A percentile compares a stretch with the other conserved stretches of the same genome.
Evolutionary conservation across 768 basidiomycete genomes (phyloP).

Genomic region (Podaxis sp.): DNA sequence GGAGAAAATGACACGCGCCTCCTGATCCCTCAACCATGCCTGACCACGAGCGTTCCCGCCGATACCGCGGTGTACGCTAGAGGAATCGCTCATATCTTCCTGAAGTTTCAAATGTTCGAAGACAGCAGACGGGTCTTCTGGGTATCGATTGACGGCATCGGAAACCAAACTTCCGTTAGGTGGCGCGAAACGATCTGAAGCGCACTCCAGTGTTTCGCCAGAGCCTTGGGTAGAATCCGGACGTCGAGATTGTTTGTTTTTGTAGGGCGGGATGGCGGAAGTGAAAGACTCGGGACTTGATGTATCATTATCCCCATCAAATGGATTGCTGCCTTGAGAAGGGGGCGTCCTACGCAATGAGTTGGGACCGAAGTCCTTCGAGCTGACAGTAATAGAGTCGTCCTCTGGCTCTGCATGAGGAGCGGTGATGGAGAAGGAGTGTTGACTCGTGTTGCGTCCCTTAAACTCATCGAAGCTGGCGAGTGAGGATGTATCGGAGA

Average conservation of each 20-base stretch:
- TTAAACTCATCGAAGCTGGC: slow-evolving; percentile 75
- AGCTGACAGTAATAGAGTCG: slow-evolving; percentile 75
- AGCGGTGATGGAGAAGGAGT: slow-evolving; percentile 49
- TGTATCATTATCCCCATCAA: slow-evolving; percentile 1
- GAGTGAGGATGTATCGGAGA: slow-evolving; percentile 86
- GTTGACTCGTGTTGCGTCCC: slow-evolving; percentile 57
- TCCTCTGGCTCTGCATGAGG: slow-evolving; percentile 57
- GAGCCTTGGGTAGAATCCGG: neutral
- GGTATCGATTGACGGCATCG: slow-evolving; percentile 29
- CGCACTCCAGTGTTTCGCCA: neutral
- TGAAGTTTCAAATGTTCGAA: slow-evolving; percentile 58
- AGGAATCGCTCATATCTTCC: slow-evolving; percentile 42
- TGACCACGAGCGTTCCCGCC: slow-evolving; percentile 67
- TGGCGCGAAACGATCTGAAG: neutral
- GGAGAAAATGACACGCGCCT: slow-evolving; percentile 58
- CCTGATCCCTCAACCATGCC: slow-evolving; percentile 85
- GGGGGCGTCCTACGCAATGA: slow-evolving; percentile 18
- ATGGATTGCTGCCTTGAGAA: slow-evolving; percentile 2
- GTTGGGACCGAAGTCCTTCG: slow-evolving; percentile 49
- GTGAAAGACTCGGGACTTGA: slow-evolving; percentile 14
- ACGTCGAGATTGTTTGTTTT: neutral
- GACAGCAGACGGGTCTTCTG: slow-evolving; percentile 43
- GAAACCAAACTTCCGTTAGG: slow-evolving; percentile 9
- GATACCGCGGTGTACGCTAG: slow-evolving; percentile 42
- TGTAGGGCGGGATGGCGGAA: slow-evolving; percentile 6